phyloP scores from a whole-genome alignment of 306 rosid genomes.

The Prunus dulcis region DNA sequence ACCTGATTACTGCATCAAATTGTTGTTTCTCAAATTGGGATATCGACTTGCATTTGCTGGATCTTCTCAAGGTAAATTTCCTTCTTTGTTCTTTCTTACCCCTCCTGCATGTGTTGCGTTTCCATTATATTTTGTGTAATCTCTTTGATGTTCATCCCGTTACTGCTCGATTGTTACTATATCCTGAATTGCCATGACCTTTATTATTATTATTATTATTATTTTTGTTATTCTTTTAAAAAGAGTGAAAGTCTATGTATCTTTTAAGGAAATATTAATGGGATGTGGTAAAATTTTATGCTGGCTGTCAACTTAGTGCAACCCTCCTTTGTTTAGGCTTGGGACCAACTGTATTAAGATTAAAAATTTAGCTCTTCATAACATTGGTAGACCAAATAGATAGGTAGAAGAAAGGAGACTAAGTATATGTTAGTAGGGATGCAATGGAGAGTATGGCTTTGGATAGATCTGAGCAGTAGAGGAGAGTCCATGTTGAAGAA shows the following conservation, averaged over 20 bases:
- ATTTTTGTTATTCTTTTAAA: background rate
- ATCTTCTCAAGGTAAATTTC: conserved; percentile 70
- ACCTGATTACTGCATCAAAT: conserved; percentile 68
- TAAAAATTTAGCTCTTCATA: background rate
- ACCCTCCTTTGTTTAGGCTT: background rate
- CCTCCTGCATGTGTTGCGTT: background rate
- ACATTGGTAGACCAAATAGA: background rate
- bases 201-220: background rate
- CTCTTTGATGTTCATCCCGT: background rate
- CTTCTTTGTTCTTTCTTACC: conserved; percentile 4
- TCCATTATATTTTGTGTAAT: background rate
- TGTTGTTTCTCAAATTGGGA: conserved; percentile 82
- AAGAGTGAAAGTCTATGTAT: background rate
- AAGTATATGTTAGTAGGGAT: background rate
- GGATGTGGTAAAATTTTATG: background rate
- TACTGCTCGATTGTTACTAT: background rate
- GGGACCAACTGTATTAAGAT: background rate
- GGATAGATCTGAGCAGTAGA: background rate
- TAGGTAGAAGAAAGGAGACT: background rate
- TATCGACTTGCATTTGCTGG: conserved; percentile 67
- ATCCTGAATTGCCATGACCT: background rate
- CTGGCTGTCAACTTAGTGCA: background rate
- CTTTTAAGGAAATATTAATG: background rate
- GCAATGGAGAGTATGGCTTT: background rate
- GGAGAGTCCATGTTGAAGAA: background rate